Percentiles rank a stretch among this genome's conserved stretches.
phyloP scores from a whole-genome alignment of 2,329 filamentous ascomycete species.

The Atkinsonella texensis region DNA sequence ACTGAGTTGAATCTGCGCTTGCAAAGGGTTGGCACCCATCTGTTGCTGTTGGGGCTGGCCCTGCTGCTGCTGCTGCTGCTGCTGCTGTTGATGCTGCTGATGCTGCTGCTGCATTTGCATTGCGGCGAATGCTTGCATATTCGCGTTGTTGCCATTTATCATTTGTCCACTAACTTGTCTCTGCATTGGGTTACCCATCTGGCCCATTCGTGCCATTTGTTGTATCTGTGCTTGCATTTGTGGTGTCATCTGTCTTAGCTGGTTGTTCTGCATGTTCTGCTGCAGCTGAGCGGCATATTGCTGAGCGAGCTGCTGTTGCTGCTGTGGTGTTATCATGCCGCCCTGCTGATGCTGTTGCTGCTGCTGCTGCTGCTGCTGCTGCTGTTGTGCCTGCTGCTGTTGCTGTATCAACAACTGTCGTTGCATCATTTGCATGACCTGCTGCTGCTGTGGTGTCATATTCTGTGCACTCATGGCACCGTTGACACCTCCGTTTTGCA shows the following conservation, averaged over 20 bases:
- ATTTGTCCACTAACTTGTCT: constrained; percentile 26
- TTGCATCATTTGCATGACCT: constrained; percentile 26
- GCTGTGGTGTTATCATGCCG: constrained; percentile 28
- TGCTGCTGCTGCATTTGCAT: constrained; percentile 24
- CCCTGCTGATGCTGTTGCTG: constrained; percentile 20
- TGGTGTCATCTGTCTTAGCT: constrained; percentile 22
- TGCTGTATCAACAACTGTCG: constrained; percentile 28
- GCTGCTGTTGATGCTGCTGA: constrained; percentile 24
- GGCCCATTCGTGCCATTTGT: constrained; percentile 25
- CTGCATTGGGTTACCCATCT: constrained; percentile 27
- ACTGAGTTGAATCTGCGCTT: constrained; percentile 22
- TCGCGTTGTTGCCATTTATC: constrained; percentile 27
- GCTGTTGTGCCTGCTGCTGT: constrained; percentile 28
- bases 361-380: constrained; percentile 20
- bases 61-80: constrained; percentile 21
- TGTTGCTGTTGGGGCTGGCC: constrained; percentile 21
- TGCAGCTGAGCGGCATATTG: constrained; percentile 30
- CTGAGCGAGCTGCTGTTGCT: constrained; percentile 30
- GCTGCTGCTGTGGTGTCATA: constrained; percentile 26
- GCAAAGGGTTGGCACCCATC: constrained; percentile 13
- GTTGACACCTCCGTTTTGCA: constrained; percentile 26
- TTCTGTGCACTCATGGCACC: constrained; percentile 24
- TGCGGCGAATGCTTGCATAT: constrained; percentile 27
- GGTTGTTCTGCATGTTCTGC: constrained; percentile 27
- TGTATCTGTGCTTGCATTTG: constrained; percentile 27